These are phyloP conservation scores for Trametes meyenii DNA, from an alignment of 768 basidiomycete species.

Conservation along the genomic window DNA sequence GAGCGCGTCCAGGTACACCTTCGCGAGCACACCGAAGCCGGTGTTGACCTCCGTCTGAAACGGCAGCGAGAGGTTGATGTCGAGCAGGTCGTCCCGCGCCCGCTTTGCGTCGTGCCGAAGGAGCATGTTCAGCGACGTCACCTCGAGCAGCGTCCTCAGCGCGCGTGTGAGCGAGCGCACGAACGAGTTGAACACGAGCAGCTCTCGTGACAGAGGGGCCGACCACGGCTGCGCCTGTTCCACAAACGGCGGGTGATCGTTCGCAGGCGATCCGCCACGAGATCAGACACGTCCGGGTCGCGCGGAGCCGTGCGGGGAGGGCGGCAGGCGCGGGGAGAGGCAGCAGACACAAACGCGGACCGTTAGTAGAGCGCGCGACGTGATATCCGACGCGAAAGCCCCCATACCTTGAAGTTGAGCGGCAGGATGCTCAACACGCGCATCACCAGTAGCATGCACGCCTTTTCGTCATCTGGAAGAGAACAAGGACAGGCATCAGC, in stretches of 20 bases:
- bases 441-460: constrained; percentile 95
- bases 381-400: neutral
- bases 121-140: constrained; percentile 90
- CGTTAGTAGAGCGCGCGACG: constrained; percentile 6
- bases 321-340: constrained; percentile 8
- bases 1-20: constrained; percentile 93
- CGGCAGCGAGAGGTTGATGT: constrained; percentile 88
- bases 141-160: constrained; percentile 87
- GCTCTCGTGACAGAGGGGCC: constrained; percentile 93
- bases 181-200: constrained; percentile 98
- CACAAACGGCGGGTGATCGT: constrained; percentile 17
- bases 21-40: constrained; percentile 95
- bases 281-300: constrained; percentile 14
- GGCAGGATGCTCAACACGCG: constrained; percentile 94
- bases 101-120: constrained; percentile 86
- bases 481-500: constrained; percentile 30
- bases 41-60: constrained; percentile 98
- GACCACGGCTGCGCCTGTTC: constrained; percentile 86
- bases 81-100: constrained; percentile 87
- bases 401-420: constrained; percentile 84
- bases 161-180: constrained; percentile 90
- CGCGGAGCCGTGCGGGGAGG: neutral
- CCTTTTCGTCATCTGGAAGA: constrained; percentile 83
- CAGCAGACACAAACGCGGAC: neutral
- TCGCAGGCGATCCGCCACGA: constrained; percentile 7